Base-by-base conservation (phyloP, 2,329 filamentous ascomycete species). In the Arthrobotrys sphaeroides region DNA sequence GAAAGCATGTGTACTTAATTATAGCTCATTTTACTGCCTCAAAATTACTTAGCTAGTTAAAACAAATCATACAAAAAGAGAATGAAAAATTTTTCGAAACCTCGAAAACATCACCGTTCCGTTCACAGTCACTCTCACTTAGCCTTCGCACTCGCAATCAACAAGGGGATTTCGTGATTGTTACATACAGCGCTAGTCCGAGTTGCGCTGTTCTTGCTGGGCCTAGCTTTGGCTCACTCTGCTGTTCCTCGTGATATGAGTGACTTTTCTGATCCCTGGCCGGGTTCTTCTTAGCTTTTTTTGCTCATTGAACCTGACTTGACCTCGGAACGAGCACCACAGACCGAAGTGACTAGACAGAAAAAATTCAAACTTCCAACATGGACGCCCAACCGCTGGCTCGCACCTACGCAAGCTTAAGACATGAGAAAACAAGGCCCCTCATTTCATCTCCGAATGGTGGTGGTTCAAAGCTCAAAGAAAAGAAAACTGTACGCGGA, bases 21-120 rank as follows among this genome's bases (percentile, higher is more conserved):
- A 64, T 64, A 68, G 62, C 62, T 45, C 42, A 33, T 59, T 72
- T 68, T 68, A 62, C 70, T 68, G 70, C 70, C 70, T 74, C 62
- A 68, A 73, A 74, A 74, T 68, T 51, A 74, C 38, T 68, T 57
- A 62, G 59, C 49, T 49, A 62, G 20, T 53, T 57, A 68, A 74
- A 33, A 59, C 59, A 74, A 74, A 38, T 33, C 45, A 28, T 28
- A 68, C 61, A 73, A 73, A 74, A 74, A 68, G 62, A 74, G 70
- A 74, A 74, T 74, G 70, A 74, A 74, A 74, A 74, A 28, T 47
- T 62, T 68, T 74, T 74, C 47, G 26, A 68, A 66, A 61, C 49
- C 36, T 62, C 45, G 70, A 68, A 74, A 68, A 62, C 62, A 74
- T 68, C 67, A 65, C 59, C 47, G 62, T 68, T 57, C 40, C 62